Evolutionary conservation across 1,284 basidiomycete genomes (phyloP).

Genomic region (Heterobasidion occidentale): DNA sequence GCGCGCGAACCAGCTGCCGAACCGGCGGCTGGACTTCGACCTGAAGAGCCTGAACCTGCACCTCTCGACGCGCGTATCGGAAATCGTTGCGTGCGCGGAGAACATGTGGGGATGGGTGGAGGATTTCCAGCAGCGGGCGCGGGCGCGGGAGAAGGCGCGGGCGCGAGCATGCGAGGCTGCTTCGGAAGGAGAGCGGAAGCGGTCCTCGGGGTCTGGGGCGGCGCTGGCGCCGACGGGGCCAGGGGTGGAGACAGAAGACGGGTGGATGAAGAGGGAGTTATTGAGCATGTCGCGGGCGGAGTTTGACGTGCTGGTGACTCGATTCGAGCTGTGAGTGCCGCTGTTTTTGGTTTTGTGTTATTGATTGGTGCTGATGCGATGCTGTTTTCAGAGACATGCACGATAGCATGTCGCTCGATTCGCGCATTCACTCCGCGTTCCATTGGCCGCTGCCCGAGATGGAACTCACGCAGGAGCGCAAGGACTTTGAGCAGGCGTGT

Average conservation of each 20-base stretch:
- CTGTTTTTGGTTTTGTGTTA: background rate
- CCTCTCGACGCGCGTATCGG: conserved; percentile 45
- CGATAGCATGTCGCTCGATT: conserved; percentile 40
- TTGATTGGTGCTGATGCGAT: background rate
- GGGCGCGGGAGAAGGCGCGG: conserved; percentile 1
- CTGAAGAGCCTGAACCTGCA: conserved; percentile 50
- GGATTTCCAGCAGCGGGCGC: conserved; percentile 31
- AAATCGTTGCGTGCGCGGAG: conserved; percentile 58
- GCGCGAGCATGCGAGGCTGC: conserved; percentile 6
- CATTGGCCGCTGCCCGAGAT: conserved; percentile 33
- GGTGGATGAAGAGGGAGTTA: conserved; percentile 29
- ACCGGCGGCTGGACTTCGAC: conserved; percentile 44
- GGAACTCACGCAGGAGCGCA: conserved; percentile 34
- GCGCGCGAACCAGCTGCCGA: conserved; percentile 33
- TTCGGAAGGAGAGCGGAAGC: background rate
- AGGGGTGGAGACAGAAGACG: conserved; percentile 1
- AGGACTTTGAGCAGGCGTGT: conserved; percentile 46
- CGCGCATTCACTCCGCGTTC: conserved; percentile 38
- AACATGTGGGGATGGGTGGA: conserved; percentile 71
- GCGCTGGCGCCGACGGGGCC: background rate
- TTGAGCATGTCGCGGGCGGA: conserved; percentile 44
- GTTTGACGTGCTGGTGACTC: conserved; percentile 44
- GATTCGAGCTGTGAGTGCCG: conserved; percentile 50
- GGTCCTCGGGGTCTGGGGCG: background rate
- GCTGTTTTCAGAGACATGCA: conserved; percentile 48